Evolutionary conservation across 306 rosid genomes (phyloP), one percentile per base, ranked within the genome.

Genomic region (Boehmeria nivea): DNA sequence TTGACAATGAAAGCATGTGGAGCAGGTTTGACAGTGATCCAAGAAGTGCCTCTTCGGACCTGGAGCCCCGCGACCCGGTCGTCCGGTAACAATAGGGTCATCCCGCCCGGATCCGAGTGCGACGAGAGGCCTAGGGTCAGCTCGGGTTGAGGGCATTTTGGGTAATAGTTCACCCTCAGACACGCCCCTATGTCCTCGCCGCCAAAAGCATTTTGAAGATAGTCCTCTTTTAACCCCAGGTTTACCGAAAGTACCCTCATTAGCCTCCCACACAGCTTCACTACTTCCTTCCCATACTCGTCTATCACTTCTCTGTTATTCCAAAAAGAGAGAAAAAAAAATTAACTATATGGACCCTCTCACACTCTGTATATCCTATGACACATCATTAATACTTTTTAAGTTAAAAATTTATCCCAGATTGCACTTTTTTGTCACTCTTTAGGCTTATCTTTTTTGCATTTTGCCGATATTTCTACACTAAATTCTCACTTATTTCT

Each of bases 21-120:
- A 37, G 70, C 71, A 15, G 95, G 97, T 63, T 84, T 84, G 8
- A 90, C 97, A 0, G 97, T 90, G 18, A 90, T 78, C 97, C 97
- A 90, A 1, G 66, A 8, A 50, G 66, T 17, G 9, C 28, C 71
- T 60, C 64, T 90, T 0, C 86, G 83, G 9, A 90, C 97, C 63
- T 90, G 97, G 55, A 90, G 95, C 4, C 95, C 97, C 1, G 73
- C 6, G 13, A 90, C 86, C 2, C 72, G 43, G 17, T 81, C 62
- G 42, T 90, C 97, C 0, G 90, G 74, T 3, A 90, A 70, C 12
- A 90, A 56, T 3, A 86, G 26, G 18, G 97, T 90, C 80, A 90
- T 67, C 12, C 97, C 95, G 0, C 97, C 97, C 1, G 95, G 95
- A 55, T 86, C 95, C 2, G 95, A 90, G 68, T 90, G 97, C 1